Percentiles rank a stretch among this genome's conserved stretches.
Conservation (phyloP, 352 stramenopile species). For the Saprolegnia diclina region DNA sequence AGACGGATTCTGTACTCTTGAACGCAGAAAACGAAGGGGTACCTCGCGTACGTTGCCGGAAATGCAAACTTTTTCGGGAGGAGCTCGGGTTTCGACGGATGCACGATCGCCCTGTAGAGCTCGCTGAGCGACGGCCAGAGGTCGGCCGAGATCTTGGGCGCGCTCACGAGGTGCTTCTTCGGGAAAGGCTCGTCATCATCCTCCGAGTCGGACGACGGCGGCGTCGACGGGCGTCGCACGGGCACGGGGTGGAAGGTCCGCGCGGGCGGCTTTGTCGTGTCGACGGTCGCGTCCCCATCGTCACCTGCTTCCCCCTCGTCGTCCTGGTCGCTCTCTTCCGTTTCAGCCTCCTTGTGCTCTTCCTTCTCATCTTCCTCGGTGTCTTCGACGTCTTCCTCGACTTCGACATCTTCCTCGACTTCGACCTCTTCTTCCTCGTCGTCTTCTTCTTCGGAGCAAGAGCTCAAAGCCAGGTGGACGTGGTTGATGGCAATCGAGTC, state of each 20-base stretch:
- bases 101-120: constrained; percentile 71
- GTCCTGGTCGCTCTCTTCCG: not conserved
- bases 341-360: not conserved
- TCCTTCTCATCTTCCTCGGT: constrained; percentile 25
- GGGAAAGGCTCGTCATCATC: constrained; percentile 18
- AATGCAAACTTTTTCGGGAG: constrained; percentile 31
- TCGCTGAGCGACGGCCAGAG: constrained; percentile 70
- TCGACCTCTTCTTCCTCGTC: too few species aligned
- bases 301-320: not conserved
- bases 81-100: constrained; percentile 37
- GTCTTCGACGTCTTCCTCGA: constrained; percentile 31
- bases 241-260: not conserved
- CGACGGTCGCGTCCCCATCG: constrained; percentile 39
- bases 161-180: not conserved
- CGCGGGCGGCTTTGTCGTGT: constrained; percentile 27
- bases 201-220: constrained; percentile 7
- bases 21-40: not conserved
- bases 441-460: not conserved
- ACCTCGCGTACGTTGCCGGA: constrained; percentile 41
- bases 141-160: constrained; percentile 33
- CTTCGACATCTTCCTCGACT: constrained; percentile 29
- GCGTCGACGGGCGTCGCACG: too few species aligned
- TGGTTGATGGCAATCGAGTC: not conserved
- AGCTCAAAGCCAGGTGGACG: not conserved
- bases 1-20: not conserved